These are phyloP conservation scores for Pseudocercospora fuligena DNA, from an alignment of 2,329 filamentous ascomycete genomes.

Conservation along the genomic window DNA sequence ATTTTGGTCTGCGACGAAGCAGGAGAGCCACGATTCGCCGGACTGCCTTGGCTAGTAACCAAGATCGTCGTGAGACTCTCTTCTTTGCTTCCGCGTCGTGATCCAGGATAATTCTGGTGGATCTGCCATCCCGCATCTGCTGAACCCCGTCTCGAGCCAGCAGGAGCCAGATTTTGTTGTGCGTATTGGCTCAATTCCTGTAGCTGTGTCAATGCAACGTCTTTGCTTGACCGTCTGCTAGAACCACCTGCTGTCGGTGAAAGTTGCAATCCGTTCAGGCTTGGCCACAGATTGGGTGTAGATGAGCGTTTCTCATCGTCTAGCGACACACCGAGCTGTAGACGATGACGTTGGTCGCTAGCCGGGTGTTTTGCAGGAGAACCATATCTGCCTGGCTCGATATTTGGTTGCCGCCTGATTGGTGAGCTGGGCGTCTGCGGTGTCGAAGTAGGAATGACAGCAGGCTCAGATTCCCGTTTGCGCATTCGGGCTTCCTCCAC, in stretches of 20 bases:
- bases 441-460: slow-evolving; percentile 27
- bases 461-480: slow-evolving; percentile 38
- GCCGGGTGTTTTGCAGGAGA: slow-evolving; percentile 30
- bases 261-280: slow-evolving; percentile 26
- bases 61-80: slow-evolving; percentile 43
- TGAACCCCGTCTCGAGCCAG: slow-evolving; percentile 40
- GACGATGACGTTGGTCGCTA: slow-evolving; percentile 33
- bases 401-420: slow-evolving; percentile 26
- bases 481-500: slow-evolving; percentile 38
- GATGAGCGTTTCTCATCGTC: slow-evolving; percentile 35
- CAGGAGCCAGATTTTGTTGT: slow-evolving; percentile 34
- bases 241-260: slow-evolving; percentile 32
- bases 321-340: slow-evolving; percentile 26
- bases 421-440: slow-evolving; percentile 32
- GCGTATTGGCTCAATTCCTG: slow-evolving; percentile 39
- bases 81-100: slow-evolving; percentile 42
- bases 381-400: slow-evolving; percentile 20
- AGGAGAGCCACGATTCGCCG: slow-evolving; percentile 32
- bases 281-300: slow-evolving; percentile 30
- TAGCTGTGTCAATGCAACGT: slow-evolving; percentile 42
- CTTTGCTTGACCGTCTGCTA: slow-evolving; percentile 43
- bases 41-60: slow-evolving; percentile 39
- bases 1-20: slow-evolving; percentile 26
- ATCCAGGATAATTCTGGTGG: slow-evolving; percentile 40
- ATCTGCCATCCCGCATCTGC: slow-evolving; percentile 42